A percentile compares a stretch with the other conserved stretches of the same genome.
Conservation (phyloP, 441 rosid species). For the Croton setiger region DNA sequence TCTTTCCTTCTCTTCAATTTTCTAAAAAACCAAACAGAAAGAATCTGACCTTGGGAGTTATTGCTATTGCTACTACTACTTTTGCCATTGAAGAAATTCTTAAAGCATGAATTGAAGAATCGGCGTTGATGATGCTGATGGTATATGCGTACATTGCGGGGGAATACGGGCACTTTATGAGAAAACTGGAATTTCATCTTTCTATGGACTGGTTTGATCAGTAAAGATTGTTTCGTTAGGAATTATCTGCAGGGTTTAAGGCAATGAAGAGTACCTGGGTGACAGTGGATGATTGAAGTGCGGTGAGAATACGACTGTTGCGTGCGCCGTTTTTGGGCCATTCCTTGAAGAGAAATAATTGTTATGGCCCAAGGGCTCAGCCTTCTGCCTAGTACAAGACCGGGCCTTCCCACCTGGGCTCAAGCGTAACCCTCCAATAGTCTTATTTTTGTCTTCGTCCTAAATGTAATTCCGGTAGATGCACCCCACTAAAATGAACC, state of each 20-base stretch:
- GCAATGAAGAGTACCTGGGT: background rate
- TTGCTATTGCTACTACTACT: constrained; percentile 13
- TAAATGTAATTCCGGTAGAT: too few species aligned
- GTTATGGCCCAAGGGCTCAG: too few species aligned
- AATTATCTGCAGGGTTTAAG: constrained; percentile 9
- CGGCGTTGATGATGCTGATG: constrained; percentile 37
- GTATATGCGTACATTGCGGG: constrained; percentile 25
- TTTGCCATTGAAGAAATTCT: constrained; percentile 39
- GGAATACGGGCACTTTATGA: constrained; percentile 27
- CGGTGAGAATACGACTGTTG: background rate
- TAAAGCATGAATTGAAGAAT: constrained; percentile 42
- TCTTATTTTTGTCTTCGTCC: too few species aligned
- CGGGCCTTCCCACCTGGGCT: too few species aligned
- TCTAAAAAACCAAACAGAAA: constrained; percentile 16
- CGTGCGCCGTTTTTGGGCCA: background rate
- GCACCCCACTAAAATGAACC: too few species aligned
- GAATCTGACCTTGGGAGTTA: constrained; percentile 39
- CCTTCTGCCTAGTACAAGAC: too few species aligned
- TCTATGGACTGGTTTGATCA: background rate
- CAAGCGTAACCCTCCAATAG: too few species aligned
- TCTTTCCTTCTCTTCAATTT: constrained; percentile 4
- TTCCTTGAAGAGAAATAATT: too few species aligned
- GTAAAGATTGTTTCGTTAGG: constrained; percentile 13
- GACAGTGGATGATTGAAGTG: background rate
- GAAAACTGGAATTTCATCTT: constrained; percentile 55